Evolutionary conservation across 2,329 filamentous ascomycete genomes (phyloP), one percentile per base, ranked within the genome.

Genomic region (Alternaria incomplexa): DNA sequence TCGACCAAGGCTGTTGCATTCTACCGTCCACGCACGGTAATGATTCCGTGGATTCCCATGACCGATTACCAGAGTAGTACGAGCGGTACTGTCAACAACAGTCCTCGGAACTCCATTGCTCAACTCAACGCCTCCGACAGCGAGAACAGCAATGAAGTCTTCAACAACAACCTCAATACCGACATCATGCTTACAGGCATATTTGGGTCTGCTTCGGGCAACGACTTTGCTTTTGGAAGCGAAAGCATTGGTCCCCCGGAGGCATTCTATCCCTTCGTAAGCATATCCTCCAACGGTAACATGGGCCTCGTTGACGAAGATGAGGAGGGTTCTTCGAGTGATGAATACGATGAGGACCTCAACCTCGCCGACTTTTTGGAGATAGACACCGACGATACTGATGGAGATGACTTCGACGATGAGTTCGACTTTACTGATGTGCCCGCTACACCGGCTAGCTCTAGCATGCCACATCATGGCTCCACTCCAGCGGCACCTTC

Each of bases 141-240:
- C 58, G 80, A 82, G 63, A 70, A 76, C 26, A 77, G 74, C 64
- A 77, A 78, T 56, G 77, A 76, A 52, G 66, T 76, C 26, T 70
- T 77, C 66, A 77, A 71, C 45, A 77, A 76, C 40, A 67, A 72
- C 25, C 63, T 73, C 36, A 68, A 65, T 17, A 89, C 89, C 59
- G 91, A 93, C 62, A 85, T 94, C 67, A 93, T 94, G 91, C 89
- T 94, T 81, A 90, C 90, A 52, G 90, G 89, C 70, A 89, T 93
- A 81, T 85, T 89, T 58, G 78, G 79, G 12, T 73, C 74, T 25
- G 71, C 73, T 32, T 73, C 77, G 22, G 81, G 82, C 22, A 84
- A 83, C 56, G 81, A 84, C 46, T 78, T 81, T 58, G 78, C 81
- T 23, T 81, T 84, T 40, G 82, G 81, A 67, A 88, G 87, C 6